phyloP scores from a whole-genome alignment of 2,329 filamentous ascomycete genomes.

The Verticillium isaacii region DNA sequence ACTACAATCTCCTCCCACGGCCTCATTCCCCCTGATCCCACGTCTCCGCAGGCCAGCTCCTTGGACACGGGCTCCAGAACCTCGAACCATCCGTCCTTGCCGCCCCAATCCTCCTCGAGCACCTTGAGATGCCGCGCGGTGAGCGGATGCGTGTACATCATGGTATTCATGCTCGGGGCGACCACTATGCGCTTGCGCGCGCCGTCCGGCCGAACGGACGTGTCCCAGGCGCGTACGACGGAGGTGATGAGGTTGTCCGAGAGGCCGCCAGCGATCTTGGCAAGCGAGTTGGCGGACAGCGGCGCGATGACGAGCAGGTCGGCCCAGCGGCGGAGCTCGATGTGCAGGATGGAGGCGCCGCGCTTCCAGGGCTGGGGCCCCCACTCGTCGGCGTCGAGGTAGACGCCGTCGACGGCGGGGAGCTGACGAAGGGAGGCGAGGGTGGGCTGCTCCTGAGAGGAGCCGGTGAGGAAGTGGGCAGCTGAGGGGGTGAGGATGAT shows the following conservation, averaged over 20 bases:
- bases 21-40: constrained; percentile 77
- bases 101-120: constrained; percentile 72
- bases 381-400: constrained; percentile 87
- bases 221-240: constrained; percentile 86
- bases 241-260: constrained; percentile 70
- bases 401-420: constrained; percentile 74
- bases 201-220: constrained; percentile 53
- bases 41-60: constrained; percentile 77
- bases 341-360: constrained; percentile 80
- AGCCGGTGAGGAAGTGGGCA: constrained; percentile 68
- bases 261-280: constrained; percentile 75
- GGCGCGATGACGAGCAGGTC: constrained; percentile 77
- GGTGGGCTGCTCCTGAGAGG: constrained; percentile 71
- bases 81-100: constrained; percentile 56
- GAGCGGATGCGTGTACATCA: constrained; percentile 85
- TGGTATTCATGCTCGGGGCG: constrained; percentile 81
- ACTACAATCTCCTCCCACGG: constrained; percentile 72
- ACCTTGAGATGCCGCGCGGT: constrained; percentile 67
- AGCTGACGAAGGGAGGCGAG: constrained; percentile 53
- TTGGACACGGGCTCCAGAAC: constrained; percentile 72
- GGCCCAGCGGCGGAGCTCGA: constrained; percentile 76
- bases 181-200: constrained; percentile 66
- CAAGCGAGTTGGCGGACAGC: constrained; percentile 77
- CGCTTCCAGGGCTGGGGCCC: constrained; percentile 66
- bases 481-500: constrained; percentile 75